Conservation (phyloP, 2,329 filamentous ascomycete genomes). For the Venturia carpophila region DNA sequence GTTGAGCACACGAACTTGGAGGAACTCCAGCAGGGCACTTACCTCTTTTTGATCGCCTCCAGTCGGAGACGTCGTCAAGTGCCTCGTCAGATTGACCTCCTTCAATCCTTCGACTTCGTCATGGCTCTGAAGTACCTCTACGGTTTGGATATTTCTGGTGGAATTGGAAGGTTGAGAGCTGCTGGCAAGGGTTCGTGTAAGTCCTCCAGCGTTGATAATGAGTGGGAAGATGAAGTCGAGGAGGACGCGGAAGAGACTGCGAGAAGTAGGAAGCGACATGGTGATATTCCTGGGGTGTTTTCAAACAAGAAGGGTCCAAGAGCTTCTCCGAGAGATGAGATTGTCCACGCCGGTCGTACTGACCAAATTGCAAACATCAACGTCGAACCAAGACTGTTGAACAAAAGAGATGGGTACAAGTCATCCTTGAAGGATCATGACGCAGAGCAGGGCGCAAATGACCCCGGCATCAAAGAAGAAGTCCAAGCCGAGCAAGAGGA, state of each 20-base stretch:
- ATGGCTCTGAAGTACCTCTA: not conserved
- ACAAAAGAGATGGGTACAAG: not conserved
- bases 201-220: not conserved
- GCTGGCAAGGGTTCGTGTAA: not conserved
- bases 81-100: not conserved
- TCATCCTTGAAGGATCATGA: not conserved
- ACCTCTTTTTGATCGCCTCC: not conserved
- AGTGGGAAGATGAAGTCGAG: not conserved
- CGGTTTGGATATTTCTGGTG: not conserved
- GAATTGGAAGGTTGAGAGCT: not conserved
- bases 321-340: not conserved
- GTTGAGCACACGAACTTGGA: not conserved
- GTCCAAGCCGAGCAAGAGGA: not conserved
- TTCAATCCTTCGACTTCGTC: not conserved
- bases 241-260: not conserved
- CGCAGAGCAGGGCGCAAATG: not conserved
- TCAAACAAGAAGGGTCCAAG: not conserved
- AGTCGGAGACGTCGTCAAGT: not conserved
- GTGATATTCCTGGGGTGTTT: not conserved
- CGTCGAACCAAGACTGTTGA: not conserved
- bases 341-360: not conserved
- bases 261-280: not conserved
- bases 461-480: not conserved
- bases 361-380: not conserved
- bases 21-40: not conserved